Evolutionary conservation across 257 asterid genomes (phyloP).

Genomic region (Jacaranda mimosifolia): DNA sequence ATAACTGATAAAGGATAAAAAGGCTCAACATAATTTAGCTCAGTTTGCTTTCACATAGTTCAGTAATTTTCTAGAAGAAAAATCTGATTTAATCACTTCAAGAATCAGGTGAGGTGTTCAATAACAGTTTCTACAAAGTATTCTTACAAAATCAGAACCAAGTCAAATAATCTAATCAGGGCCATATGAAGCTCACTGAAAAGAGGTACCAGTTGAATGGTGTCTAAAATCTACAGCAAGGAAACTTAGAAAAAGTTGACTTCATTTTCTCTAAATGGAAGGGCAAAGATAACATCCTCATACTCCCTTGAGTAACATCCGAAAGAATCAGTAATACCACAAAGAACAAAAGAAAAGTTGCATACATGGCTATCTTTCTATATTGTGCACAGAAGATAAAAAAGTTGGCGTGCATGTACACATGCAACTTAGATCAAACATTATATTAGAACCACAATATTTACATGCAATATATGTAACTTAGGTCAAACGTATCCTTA

Average conservation of each 20-base stretch:
- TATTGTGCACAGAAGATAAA: not conserved
- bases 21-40: not conserved
- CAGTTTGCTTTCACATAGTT: not conserved
- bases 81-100: not conserved
- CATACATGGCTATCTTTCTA: not conserved
- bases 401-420: not conserved
- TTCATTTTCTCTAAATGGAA: not conserved
- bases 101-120: not conserved
- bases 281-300: not conserved
- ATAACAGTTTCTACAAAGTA: too few relatives aligned
- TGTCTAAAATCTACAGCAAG: not conserved
- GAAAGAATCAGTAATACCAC: too few relatives aligned
- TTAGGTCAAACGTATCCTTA: slow-evolving; percentile 10
- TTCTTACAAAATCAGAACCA: too few relatives aligned
- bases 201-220: not conserved
- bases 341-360: not conserved
- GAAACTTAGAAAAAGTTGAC: not conserved
- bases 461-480: not conserved
- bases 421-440: too few relatives aligned
- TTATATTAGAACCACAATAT: too few relatives aligned
- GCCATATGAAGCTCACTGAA: not conserved
- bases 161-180: too few relatives aligned
- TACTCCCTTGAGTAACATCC: too few relatives aligned
- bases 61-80: not conserved
- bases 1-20: not conserved